Conservation (phyloP, 2,329 filamentous ascomycete genomes). For the Escovopsis sp. region DNA sequence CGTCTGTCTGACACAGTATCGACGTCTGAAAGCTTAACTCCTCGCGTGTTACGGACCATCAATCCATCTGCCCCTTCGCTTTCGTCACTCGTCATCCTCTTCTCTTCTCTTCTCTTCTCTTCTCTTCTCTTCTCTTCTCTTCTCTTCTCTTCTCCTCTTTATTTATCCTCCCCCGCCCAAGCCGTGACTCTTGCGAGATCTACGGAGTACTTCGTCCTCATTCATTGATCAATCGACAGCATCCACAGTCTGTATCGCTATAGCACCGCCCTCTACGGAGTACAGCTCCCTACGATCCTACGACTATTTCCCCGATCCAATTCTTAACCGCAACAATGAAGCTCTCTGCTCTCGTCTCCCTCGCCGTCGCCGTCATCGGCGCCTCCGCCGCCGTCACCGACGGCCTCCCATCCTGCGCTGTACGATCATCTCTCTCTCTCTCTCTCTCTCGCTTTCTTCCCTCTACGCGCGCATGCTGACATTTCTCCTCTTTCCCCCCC, state of each 20-base stretch:
- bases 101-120: not conserved
- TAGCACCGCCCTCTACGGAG: too few species aligned
- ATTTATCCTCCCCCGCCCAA: not conserved
- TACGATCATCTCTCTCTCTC: conserved; percentile 13
- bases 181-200: too few species aligned
- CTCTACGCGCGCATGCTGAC: not conserved
- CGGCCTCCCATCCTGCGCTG: conserved; percentile 23
- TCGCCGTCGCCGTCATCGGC: conserved; percentile 18
- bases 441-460: not conserved
- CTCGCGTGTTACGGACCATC: too few species aligned
- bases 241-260: too few species aligned
- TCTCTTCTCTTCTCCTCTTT: not conserved
- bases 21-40: too few species aligned
- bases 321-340: conserved; percentile 19
- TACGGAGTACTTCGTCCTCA: too few species aligned
- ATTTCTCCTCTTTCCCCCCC: not conserved
- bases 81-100: not conserved
- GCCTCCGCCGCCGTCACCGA: conserved; percentile 20
- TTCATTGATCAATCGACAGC: too few species aligned
- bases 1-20: too few species aligned
- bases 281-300: too few species aligned
- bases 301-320: not conserved
- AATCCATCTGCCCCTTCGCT: too few species aligned
- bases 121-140: not conserved
- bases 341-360: conserved; percentile 14